Conservation (phyloP, 1,284 basidiomycete species). For the Ceratobasidium theobromae region DNA sequence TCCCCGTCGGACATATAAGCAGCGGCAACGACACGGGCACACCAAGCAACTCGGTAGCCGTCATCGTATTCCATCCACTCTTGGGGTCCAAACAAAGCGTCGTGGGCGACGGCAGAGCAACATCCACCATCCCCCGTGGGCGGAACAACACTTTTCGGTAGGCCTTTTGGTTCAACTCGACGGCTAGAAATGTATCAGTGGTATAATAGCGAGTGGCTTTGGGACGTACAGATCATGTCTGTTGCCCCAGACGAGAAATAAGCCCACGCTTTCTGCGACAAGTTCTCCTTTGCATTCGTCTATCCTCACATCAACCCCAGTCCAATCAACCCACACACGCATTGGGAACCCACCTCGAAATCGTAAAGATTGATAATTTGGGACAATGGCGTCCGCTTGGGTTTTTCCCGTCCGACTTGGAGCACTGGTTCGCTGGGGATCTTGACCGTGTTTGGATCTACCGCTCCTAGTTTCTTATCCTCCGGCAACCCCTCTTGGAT, state of each 20-base stretch:
- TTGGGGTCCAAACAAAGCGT: neutral
- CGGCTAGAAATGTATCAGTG: constrained; percentile 8
- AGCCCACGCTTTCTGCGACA: constrained; percentile 34
- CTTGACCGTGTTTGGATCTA: constrained; percentile 58
- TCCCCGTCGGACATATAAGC: constrained; percentile 64
- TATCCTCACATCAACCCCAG: neutral
- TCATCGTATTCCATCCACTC: constrained; percentile 33
- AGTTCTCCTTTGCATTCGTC: constrained; percentile 31
- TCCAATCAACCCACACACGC: no score
- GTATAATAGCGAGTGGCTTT: neutral
- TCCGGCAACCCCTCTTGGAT: constrained; percentile 66
- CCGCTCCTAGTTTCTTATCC: constrained; percentile 68
- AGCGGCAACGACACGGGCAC: constrained; percentile 50
- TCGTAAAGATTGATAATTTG: constrained; percentile 73
- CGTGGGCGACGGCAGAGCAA: neutral
- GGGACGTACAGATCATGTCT: constrained; percentile 30
- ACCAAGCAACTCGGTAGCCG: constrained; percentile 49
- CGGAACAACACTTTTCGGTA: constrained; percentile 29
- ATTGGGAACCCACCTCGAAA: constrained; percentile 60
- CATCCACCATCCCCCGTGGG: constrained; percentile 33
- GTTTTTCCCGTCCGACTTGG: constrained; percentile 61
- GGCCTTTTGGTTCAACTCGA: constrained; percentile 30
- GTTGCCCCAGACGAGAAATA: constrained; percentile 35
- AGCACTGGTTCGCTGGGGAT: constrained; percentile 46
- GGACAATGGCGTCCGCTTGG: constrained; percentile 62